Evolutionary conservation across 225 moss, liverwort and hornwort species (phyloP).

Genomic region (Lunularia cruciata): DNA sequence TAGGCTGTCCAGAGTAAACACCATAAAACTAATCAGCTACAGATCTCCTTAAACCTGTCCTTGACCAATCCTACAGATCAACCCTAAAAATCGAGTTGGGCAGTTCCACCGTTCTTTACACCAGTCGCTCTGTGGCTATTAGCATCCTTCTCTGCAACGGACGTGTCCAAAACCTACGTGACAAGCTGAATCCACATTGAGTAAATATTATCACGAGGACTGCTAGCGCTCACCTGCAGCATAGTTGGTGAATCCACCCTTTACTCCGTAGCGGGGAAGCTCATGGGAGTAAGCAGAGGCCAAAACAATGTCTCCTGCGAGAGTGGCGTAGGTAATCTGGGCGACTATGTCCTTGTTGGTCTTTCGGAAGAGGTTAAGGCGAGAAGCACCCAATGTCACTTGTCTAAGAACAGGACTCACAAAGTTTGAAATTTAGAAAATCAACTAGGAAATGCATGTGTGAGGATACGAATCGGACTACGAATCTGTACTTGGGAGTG

Average conservation of each 20-base stretch:
- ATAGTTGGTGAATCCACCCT: slow-evolving; percentile 84
- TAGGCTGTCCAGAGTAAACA: slow-evolving; percentile 42
- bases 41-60: background rate
- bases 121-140: background rate
- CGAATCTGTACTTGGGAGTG: slow-evolving; percentile 89
- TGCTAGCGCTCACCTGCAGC: slow-evolving; percentile 66
- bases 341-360: slow-evolving; percentile 97
- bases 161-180: no score
- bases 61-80: background rate
- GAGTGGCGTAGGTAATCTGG: slow-evolving; percentile 86
- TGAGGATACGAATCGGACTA: slow-evolving; percentile 80
- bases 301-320: slow-evolving; percentile 89
- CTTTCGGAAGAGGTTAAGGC: slow-evolving; percentile 26
- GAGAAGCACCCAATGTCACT: background rate
- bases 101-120: background rate
- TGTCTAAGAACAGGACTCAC: background rate
- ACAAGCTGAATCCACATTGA: no score
- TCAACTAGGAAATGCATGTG: background rate
- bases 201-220: no score
- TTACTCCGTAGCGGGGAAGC: slow-evolving; percentile 76
- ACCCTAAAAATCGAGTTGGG: background rate
- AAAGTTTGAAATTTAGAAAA: no score
- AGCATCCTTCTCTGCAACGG: no score
- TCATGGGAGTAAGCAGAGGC: slow-evolving; percentile 89
- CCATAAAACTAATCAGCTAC: background rate